Conservation (phyloP, 768 basidiomycete species). For the Russula vinacea region DNA sequence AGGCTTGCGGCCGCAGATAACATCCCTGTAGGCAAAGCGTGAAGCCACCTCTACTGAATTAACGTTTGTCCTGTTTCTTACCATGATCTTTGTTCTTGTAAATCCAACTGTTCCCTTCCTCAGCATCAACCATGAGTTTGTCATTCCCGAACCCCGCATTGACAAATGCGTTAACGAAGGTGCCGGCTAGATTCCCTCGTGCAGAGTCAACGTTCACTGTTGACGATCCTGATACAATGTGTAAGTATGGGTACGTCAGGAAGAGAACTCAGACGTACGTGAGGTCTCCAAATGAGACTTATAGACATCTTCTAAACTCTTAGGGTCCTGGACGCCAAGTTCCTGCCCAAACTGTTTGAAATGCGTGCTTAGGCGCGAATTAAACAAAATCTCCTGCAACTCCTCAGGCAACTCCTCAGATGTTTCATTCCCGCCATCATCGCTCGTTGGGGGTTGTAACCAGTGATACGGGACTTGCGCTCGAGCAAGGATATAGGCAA, state of each 20-base stretch:
- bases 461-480: conserved; percentile 89
- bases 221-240: conserved; percentile 48
- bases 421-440: conserved; percentile 52
- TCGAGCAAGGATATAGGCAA: conserved; percentile 90
- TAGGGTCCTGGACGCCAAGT: conserved; percentile 83
- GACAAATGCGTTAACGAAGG: conserved; percentile 98
- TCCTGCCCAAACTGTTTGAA: conserved; percentile 95
- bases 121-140: conserved; percentile 95
- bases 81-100: conserved; percentile 99
- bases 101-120: conserved; percentile 96
- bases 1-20: conserved; percentile 94
- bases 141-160: conserved; percentile 99
- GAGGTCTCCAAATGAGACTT: conserved; percentile 93
- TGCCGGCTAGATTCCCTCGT: conserved; percentile 89
- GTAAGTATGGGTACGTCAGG: conserved; percentile 1
- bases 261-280: conserved; percentile 44
- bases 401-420: conserved; percentile 72
- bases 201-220: conserved; percentile 88
- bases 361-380: conserved; percentile 74
- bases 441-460: conserved; percentile 58
- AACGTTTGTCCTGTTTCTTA: conserved; percentile 34
- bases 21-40: conserved; percentile 62
- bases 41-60: neutral
- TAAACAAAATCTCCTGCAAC: conserved; percentile 81
- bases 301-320: conserved; percentile 94